Evolutionary conservation across 75 land plant species (phyloP).

Genomic region (Larix kaempferi): DNA sequence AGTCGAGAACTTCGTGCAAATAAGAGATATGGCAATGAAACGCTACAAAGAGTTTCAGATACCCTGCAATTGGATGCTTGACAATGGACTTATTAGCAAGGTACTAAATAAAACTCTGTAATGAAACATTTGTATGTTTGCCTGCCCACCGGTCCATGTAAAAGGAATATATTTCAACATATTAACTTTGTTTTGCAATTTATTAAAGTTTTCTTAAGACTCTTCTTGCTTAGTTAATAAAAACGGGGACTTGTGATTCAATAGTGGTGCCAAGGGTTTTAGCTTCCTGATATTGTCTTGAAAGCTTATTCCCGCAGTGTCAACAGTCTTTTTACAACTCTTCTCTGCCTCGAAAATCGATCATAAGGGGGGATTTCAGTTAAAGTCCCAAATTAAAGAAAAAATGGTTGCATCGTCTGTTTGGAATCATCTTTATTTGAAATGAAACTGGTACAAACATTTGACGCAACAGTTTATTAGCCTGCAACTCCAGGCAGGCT

Average conservation of each 20-base stretch:
- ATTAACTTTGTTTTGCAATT: not conserved
- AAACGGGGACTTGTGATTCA: not conserved
- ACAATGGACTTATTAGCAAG: slow-evolving; percentile 54
- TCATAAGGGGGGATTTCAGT: no score
- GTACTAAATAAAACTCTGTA: slow-evolving; percentile 16
- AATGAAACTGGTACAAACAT: no score
- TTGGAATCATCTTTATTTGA: no score
- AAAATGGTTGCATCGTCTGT: no score
- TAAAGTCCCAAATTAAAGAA: no score
- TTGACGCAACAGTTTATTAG: no score
- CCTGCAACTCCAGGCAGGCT: no score
- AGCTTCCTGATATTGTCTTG: no score
- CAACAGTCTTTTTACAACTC: no score
- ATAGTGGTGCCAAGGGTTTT: not conserved
- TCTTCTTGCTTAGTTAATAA: not conserved
- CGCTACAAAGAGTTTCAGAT: slow-evolving; percentile 62
- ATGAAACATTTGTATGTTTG: not conserved
- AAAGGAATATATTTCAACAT: not conserved
- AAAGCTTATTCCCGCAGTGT: no score
- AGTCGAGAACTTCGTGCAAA: slow-evolving; percentile 41
- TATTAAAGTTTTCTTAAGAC: not conserved
- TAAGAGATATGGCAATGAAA: slow-evolving; percentile 45
- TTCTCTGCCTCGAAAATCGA: no score
- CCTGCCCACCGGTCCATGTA: not conserved
- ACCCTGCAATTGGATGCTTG: slow-evolving; percentile 78